Base-by-base conservation (phyloP, 495 filamentous ascomycete genomes). In the Penicillium psychrofluorescens region DNA sequence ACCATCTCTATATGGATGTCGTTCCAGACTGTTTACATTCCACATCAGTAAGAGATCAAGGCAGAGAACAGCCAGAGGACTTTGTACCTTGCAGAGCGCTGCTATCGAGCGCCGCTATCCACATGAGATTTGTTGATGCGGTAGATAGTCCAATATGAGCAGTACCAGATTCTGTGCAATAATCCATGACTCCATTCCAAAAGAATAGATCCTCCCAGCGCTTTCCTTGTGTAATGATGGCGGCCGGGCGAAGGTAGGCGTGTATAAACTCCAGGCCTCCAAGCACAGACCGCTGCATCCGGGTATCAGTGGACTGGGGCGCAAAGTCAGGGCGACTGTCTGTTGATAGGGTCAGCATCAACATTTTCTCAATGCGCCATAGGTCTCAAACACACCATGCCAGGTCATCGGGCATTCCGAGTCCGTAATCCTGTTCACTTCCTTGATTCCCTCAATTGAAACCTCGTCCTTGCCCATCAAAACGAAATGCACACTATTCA, bases 71-170 rank as follows among this genome's bases (percentile, higher is more conserved):
- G 10, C 10, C n/a, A 11, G 12, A 11, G 8, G 13, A 4, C 67
- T 63, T 22, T 22, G 6, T 74, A 86, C 84, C 73, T 59, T 62
- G 71, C 43, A 95, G 67, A 29, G 87, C 81, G 39, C 74, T 70
- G 45, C 81, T 81, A 51, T 91, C 85, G 31, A 95, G 64, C 41
- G 78, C 72, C 4, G 86, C 78, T 13, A 92, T 72, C 89, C 89
- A 95, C 58, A 77, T 72, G 28, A 94, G 61, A 37, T 74, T 74
- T 35, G 79, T 76, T 5, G 71, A 67, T 6, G 71, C 66, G 41
- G 73, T 68, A 6, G 88, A 83, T n/a, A 94, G 59, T 46, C 81
- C 79, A 27, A 95, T 81, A 28, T 89, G 41, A 14, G 82, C 57
- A 8, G 68, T 67, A 8, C 59, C 61, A 35, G 63, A 58, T 4